Evolutionary conservation across 75 land plant species (phyloP).

Genomic region (Picea sitchensis): DNA sequence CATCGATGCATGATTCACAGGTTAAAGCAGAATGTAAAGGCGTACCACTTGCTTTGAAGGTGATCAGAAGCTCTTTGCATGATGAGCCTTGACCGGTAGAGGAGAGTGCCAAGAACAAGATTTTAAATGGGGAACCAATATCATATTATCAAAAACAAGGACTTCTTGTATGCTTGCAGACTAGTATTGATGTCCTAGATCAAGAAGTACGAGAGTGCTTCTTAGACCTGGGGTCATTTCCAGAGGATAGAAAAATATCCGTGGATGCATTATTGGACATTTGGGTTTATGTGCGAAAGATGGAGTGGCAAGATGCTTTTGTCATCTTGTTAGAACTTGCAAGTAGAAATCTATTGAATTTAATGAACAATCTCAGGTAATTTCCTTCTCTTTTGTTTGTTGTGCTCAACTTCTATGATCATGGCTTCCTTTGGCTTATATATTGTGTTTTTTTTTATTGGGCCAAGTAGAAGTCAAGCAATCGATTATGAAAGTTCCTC

Average conservation of each 20-base stretch:
- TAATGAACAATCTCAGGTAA: conserved; percentile 10
- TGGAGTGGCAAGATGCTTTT: conserved; percentile 54
- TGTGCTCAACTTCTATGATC: background rate
- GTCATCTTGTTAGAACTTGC: conserved; percentile 46
- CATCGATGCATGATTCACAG: conserved; percentile 7
- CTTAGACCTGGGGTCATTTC: conserved; percentile 55
- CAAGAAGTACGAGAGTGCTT: conserved; percentile 41
- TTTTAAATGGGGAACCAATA: conserved; percentile 32
- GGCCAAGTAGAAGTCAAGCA: background rate
- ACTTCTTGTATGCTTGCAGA: conserved; percentile 43
- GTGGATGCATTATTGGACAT: conserved; percentile 48
- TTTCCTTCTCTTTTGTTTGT: background rate
- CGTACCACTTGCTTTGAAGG: conserved; percentile 56
- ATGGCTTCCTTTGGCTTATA: background rate
- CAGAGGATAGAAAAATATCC: conserved; percentile 56
- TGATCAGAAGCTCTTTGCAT: conserved; percentile 46
- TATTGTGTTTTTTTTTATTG: background rate
- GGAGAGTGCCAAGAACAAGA: conserved; percentile 38
- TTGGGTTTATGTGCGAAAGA: conserved; percentile 50
- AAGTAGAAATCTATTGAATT: conserved; percentile 43
- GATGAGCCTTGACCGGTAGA: conserved; percentile 28
- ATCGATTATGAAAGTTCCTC: background rate
- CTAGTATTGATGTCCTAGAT: conserved; percentile 30
- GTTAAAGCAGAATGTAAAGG: conserved; percentile 56
- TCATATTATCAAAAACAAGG: conserved; percentile 39